phyloP scores from a whole-genome alignment of 2,329 filamentous ascomycete species.

The Fusarium sp. region DNA sequence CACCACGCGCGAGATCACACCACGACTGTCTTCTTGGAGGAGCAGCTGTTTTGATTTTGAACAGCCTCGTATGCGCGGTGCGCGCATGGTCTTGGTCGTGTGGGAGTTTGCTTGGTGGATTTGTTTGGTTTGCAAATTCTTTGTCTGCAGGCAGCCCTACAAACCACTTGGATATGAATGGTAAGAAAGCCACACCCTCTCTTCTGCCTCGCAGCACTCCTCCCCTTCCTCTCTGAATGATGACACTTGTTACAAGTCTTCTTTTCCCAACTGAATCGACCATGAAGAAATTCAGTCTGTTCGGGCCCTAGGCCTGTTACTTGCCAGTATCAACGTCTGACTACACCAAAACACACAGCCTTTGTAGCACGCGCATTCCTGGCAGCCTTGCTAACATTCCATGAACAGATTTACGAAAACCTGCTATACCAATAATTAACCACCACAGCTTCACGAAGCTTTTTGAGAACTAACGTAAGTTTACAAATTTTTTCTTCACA shows the following conservation, averaged over 20 bases:
- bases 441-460: slow-evolving; percentile 14
- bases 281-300: slow-evolving; percentile 81
- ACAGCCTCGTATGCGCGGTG: slow-evolving; percentile 10
- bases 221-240: slow-evolving; percentile 62
- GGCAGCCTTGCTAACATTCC: slow-evolving; percentile 40
- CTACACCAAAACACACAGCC: slow-evolving; percentile 36
- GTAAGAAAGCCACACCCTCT: slow-evolving; percentile 41
- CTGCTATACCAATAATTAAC: slow-evolving; percentile 17
- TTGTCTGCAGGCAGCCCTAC: slow-evolving; percentile 2
- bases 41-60: slow-evolving; percentile 36
- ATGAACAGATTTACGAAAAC: slow-evolving; percentile 20
- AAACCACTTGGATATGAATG: slow-evolving; percentile 22
- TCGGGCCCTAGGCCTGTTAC: slow-evolving; percentile 81
- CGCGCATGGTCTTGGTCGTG: slow-evolving; percentile 1
- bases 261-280: slow-evolving; percentile 91
- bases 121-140: slow-evolving; percentile 23
- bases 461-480: slow-evolving; percentile 34
- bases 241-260: slow-evolving; percentile 80
- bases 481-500: slow-evolving; percentile 13
- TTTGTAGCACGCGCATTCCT: slow-evolving; percentile 1
- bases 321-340: slow-evolving; percentile 94
- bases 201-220: slow-evolving; percentile 33
- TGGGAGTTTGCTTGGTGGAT: slow-evolving; percentile 2
- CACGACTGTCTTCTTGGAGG: slow-evolving; percentile 16
- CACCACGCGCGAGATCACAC: slow-evolving; percentile 13